Percentiles rank a stretch among this genome's conserved stretches.
phyloP scores from a whole-genome alignment of 345 rosid genomes.

The Citrus sp. region DNA sequence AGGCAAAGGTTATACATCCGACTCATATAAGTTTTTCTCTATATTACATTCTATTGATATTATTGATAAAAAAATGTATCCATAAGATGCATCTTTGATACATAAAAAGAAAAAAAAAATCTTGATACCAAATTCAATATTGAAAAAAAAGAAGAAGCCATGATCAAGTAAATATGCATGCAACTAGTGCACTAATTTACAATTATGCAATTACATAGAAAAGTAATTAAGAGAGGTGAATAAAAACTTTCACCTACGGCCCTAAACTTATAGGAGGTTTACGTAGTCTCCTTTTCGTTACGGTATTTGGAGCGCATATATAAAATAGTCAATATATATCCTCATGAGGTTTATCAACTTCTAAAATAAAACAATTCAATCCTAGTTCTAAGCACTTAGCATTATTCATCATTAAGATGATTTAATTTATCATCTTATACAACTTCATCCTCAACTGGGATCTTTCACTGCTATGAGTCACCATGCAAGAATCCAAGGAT shows the following conservation, averaged over 20 bases:
- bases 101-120: no score
- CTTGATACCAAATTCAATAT: no score
- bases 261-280: not conserved
- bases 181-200: conserved; percentile 10
- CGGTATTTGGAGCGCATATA: not conserved
- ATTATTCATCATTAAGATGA: not conserved
- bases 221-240: conserved; percentile 18
- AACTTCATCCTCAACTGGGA: not conserved
- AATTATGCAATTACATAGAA: conserved; percentile 11
- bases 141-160: not conserved
- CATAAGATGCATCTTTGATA: no score
- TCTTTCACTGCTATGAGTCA: conserved; percentile 33
- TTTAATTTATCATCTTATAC: not conserved
- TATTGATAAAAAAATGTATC: no score
- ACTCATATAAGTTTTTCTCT: no score
- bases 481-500: conserved; percentile 70
- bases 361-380: not conserved
- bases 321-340: not conserved
- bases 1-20: no score
- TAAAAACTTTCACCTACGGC: conserved; percentile 17
- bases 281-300: not conserved
- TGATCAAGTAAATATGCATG: conserved; percentile 5
- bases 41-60: no score
- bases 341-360: not conserved
- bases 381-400: not conserved